phyloP scores from a whole-genome alignment of 2,329 filamentous ascomycete species.

The Claviceps fusiformis region DNA sequence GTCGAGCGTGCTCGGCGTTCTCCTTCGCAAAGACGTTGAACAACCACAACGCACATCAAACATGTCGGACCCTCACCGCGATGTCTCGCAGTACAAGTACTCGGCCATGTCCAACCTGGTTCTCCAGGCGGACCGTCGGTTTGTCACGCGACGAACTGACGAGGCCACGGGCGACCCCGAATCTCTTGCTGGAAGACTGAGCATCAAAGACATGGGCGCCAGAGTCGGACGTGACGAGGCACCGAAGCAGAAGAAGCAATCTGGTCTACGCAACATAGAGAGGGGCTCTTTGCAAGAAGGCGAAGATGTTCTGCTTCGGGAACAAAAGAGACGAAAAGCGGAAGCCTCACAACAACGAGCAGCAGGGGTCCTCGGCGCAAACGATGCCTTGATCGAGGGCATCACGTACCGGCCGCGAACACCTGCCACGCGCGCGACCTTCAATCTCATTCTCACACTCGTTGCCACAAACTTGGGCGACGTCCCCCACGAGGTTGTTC shows the following conservation, averaged over 20 bases:
- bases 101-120: conserved; percentile 99
- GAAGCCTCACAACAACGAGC: conserved; percentile 54
- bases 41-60: conserved; percentile 20
- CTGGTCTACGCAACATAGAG: conserved; percentile 55
- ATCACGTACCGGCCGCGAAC: conserved; percentile 87
- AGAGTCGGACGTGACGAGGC: conserved; percentile 66
- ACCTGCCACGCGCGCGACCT: conserved; percentile 79
- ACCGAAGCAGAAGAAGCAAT: conserved; percentile 67
- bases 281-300: conserved; percentile 67
- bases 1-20: conserved; percentile 24
- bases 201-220: conserved; percentile 87
- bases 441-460: conserved; percentile 85
- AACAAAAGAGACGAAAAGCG: conserved; percentile 77
- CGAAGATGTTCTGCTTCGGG: conserved; percentile 67
- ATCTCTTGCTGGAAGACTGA: conserved; percentile 86
- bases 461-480: conserved; percentile 83
- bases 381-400: conserved; percentile 79
- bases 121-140: conserved; percentile 96
- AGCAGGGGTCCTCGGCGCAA: conserved; percentile 67
- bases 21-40: conserved; percentile 14
- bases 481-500: conserved; percentile 79
- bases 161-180: conserved; percentile 96
- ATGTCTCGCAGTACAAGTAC: conserved; percentile 98
- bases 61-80: conserved; percentile 63
- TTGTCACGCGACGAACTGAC: conserved; percentile 82